phyloP scores from a whole-genome alignment of 2,329 filamentous ascomycete genomes.

The Trichophyton rubrum region DNA sequence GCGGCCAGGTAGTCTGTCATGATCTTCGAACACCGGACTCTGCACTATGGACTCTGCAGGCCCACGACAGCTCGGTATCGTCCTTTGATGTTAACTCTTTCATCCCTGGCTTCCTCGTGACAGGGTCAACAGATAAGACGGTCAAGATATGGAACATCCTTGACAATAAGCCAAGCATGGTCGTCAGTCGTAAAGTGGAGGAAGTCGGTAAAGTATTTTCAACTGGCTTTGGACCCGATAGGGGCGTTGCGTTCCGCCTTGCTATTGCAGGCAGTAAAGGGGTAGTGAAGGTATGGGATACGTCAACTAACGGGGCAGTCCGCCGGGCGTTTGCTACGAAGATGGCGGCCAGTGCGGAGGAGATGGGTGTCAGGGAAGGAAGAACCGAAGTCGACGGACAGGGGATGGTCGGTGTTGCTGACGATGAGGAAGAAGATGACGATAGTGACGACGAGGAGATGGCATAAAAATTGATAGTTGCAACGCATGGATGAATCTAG shows the following conservation, averaged over 20 bases:
- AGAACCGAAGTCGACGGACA: constrained; percentile 48
- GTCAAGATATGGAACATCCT: constrained; percentile 96
- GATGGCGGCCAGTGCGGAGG: constrained; percentile 39
- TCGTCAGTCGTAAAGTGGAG: constrained; percentile 80
- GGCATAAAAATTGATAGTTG: constrained; percentile 14
- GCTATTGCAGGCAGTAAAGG: constrained; percentile 93
- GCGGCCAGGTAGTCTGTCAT: constrained; percentile 81
- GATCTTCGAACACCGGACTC: constrained; percentile 65
- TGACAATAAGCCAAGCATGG: constrained; percentile 69
- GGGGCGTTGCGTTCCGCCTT: constrained; percentile 80
- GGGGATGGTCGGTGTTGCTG: constrained; percentile 60
- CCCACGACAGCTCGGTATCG: constrained; percentile 83
- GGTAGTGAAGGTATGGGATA: constrained; percentile 88
- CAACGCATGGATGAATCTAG: background rate
- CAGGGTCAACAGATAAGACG: constrained; percentile 83
- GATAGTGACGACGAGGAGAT: constrained; percentile 47
- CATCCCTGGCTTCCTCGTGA: constrained; percentile 86
- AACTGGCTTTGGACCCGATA: constrained; percentile 76
- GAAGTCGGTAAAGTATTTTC: constrained; percentile 93
- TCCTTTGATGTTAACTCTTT: constrained; percentile 83
- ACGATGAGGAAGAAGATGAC: constrained; percentile 53
- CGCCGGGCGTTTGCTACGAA: constrained; percentile 69
- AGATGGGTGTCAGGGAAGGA: constrained; percentile 36
- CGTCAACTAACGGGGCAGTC: constrained; percentile 80
- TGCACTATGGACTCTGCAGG: constrained; percentile 91